Conservation (phyloP, 1,139 yeast species). For the Eremothecium coryli region DNA sequence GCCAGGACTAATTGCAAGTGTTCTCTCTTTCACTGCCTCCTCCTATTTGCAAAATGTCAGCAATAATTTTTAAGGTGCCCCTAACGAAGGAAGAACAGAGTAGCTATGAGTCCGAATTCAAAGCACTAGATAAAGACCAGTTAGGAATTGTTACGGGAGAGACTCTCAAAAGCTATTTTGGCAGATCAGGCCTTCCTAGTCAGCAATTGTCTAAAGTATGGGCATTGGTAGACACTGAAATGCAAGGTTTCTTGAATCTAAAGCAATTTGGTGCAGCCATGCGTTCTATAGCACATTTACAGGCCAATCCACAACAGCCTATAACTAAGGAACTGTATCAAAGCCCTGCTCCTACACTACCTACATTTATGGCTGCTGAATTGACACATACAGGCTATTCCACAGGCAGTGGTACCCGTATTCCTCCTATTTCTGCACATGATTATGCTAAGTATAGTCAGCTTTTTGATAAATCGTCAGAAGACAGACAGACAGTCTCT, state of each 20-base stretch:
- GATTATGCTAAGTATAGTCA: constrained; percentile 67
- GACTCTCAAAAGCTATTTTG: constrained; percentile 75
- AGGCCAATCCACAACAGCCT: constrained; percentile 31
- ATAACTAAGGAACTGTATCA: constrained; percentile 23
- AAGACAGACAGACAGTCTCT: constrained; percentile 42
- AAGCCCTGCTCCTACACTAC: constrained; percentile 19
- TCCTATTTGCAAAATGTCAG: no score
- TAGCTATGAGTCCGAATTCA: constrained; percentile 65
- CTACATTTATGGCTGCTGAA: constrained; percentile 40
- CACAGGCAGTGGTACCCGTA: constrained; percentile 7
- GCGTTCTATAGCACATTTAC: constrained; percentile 85
- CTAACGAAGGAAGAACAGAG: constrained; percentile 74
- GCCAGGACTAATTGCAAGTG: no score
- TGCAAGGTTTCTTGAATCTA: constrained; percentile 76
- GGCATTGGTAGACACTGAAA: constrained; percentile 82
- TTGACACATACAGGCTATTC: constrained; percentile 15
- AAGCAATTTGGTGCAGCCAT: constrained; percentile 77
- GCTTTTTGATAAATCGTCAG: constrained; percentile 56
- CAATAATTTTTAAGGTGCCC: constrained; percentile 30
- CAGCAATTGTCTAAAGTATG: constrained; percentile 79
- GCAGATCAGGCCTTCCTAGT: constrained; percentile 77
- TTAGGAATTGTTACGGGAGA: constrained; percentile 86
- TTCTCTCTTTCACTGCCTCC: no score
- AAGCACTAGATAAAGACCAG: constrained; percentile 66
- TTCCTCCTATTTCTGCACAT: constrained; percentile 54